Conservation (phyloP, 306 rosid genomes). For the Quercus parvula region DNA sequence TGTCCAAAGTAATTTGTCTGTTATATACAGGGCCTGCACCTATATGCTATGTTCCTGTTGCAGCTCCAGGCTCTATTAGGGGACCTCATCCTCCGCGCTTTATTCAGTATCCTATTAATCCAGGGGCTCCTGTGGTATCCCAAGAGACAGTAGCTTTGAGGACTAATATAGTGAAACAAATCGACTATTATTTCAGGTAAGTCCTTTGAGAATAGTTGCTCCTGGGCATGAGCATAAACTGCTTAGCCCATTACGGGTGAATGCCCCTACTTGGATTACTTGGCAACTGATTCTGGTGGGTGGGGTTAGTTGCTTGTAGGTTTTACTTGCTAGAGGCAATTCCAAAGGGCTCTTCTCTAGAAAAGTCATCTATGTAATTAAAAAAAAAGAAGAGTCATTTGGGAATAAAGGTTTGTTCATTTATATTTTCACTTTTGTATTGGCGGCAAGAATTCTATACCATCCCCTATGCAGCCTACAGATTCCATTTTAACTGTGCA, state of each 20-base stretch:
- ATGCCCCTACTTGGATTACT: no score
- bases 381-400: neutral
- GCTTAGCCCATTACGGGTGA: no score
- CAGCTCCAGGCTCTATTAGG: slow-evolving; percentile 64
- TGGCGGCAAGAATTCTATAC: neutral
- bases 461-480: neutral
- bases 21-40: slow-evolving; percentile 61
- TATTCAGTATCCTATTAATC: slow-evolving; percentile 56
- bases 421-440: slow-evolving; percentile 7
- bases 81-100: slow-evolving; percentile 60
- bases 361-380: no score
- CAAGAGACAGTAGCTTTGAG: slow-evolving; percentile 53
- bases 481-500: neutral
- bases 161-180: slow-evolving; percentile 67
- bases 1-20: slow-evolving; percentile 12
- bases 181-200: slow-evolving; percentile 90
- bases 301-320: no score
- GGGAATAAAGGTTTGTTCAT: slow-evolving; percentile 4
- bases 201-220: slow-evolving; percentile 9
- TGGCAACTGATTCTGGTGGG: no score
- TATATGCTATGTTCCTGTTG: slow-evolving; percentile 61
- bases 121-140: slow-evolving; percentile 42
- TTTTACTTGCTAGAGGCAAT: no score
- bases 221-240: no score
- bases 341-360: no score